Evolutionary conservation across 140 eudicot genomes (phyloP), one percentile per base, ranked within the genome.

Genomic region (Bidens hawaiensis): DNA sequence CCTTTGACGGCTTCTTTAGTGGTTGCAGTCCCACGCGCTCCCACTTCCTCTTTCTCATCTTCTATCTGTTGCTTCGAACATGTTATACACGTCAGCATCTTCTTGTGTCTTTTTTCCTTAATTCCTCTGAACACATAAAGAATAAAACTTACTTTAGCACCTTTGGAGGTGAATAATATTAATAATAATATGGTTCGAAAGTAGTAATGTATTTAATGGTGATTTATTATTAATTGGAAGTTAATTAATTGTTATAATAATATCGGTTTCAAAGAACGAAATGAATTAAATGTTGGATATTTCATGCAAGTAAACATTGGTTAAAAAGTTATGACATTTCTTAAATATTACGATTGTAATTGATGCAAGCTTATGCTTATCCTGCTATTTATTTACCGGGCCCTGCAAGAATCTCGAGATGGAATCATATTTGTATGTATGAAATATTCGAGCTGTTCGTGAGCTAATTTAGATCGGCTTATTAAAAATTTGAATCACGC

Each of bases 1-100:
- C 97, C 80, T 88, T 93, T 93, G 94, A 85, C 95, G 86, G 99
- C 82, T 68, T 88, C 95, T 85, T 83, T 93, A 60, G 76, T 60
- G 68, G 70, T 76, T 22, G 90, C 94, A 50, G 96, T 81, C 77
- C 99, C 97, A 75, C 97, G 91, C 82, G 86, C 79, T 58, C 86
- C 76, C 49, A 77, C 89, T 61, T 78, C 99, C 40, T 67, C 95
- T 21, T 71, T 94, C n/a, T 67, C 88, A 33, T 83, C 94, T 41
- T 88, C 95, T 31, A 49, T 69, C 70, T 71, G 77, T 70, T 88
- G 96, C 83, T 90, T 87, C 13, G 95, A 82, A 74, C 96, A 87
- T 55, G 96, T 87, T 24, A 91, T 78, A 79, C 98, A 91, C 76
- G 98, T 91, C 87, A 91, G 73, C 98, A 91, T 91, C 57, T 64